Evolutionary conservation across 78 protist species (phyloP).

Genomic region (Dictyostelium capitatum): DNA sequence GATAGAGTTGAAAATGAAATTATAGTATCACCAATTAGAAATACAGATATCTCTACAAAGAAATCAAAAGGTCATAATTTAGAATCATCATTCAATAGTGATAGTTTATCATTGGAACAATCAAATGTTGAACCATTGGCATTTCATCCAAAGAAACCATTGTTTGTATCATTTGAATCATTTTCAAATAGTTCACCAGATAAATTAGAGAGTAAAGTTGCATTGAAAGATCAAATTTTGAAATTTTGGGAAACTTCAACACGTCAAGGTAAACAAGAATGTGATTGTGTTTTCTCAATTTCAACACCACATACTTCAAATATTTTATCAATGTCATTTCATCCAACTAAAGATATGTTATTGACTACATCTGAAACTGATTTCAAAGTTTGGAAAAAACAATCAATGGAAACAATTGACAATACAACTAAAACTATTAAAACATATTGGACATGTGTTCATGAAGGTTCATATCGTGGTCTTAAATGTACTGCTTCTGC

Average conservation of each 20-base stretch:
- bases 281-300: conserved; percentile 20
- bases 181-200: background rate
- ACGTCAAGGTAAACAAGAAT: no score
- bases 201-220: background rate
- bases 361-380: conserved; percentile 12
- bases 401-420: background rate
- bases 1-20: conserved; percentile 17
- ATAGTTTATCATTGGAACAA: background rate
- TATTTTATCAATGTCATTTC: conserved; percentile 43
- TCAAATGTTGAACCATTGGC: conserved; percentile 22
- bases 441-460: conserved; percentile 37
- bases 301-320: conserved; percentile 26
- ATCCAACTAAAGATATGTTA: conserved; percentile 21
- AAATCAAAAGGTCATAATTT: background rate
- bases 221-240: conserved; percentile 18
- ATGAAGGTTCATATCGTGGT: background rate
- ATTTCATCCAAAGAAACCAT: background rate
- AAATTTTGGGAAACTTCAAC: conserved; percentile 40
- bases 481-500: background rate
- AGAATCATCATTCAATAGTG: background rate
- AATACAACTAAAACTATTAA: background rate
- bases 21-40: conserved; percentile 37
- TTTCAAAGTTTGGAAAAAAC: conserved; percentile 48
- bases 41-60: conserved; percentile 30
- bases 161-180: conserved; percentile 36